Evolutionary conservation across 306 rosid species (phyloP), one percentile per base, ranked within the genome.

Genomic region (Erythrophleum fordii): DNA sequence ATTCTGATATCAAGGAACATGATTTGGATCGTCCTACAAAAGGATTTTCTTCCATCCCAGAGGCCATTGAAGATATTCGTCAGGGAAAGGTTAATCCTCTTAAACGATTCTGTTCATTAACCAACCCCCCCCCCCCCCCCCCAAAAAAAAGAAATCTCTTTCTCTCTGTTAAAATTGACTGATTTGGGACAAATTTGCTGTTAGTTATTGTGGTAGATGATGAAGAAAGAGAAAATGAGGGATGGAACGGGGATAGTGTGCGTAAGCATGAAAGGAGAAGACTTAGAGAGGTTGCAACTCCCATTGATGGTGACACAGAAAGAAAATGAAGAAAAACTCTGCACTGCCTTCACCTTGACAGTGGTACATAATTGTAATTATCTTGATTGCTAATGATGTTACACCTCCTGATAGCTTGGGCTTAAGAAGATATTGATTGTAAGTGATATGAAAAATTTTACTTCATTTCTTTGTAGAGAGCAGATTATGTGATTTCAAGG

Each of bases 151-250:
- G 10, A 58, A 58, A 25, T 39, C 11, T 61, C 22, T 10, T 13
- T 61, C 20, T 61, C 41, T 2, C 20, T 61, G 12, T 5, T 1
- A 29, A 12, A 67, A 5, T 11, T 44, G 6, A 56, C 49, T 53
- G 11, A 26, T 72, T 68, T 34, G 42, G 69, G 52, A 55, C 29
- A 77, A 77, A 73, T 80, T 67, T 81, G 78, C 81, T 81, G 88
- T 72, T 81, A 31, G 78, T 85, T 72, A 59, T 85, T 67, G 85
- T 73, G 37, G 85, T 85, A n/a, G 88, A 85, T 39, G 85, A 85
- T 73, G 85, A 85, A 67, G 80, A 81, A 7, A 81, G 88, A 77
- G 85, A 85, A 77, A 85, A 85, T 16, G 88, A 85, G 75, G 88
- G 83, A 81, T 73, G 83, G 85, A 18, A 72, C 88, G 49, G 83